Percentiles rank a stretch among this genome's conserved stretches.
These are phyloP conservation scores for Lasiodiplodia gonubiensis DNA, from an alignment of 2,329 filamentous ascomycete genomes.

Conservation along the genomic window DNA sequence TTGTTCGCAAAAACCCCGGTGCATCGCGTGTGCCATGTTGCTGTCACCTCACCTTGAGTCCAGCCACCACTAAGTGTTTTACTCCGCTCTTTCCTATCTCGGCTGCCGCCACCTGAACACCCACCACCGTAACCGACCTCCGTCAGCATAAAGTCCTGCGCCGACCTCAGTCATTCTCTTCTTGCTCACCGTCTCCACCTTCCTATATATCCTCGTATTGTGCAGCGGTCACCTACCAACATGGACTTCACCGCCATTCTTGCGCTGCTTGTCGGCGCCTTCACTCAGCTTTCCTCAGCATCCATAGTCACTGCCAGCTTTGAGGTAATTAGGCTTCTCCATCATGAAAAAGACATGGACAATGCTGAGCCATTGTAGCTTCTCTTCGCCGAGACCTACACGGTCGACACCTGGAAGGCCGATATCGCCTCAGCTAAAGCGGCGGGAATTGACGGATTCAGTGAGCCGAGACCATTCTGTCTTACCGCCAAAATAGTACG, in stretches of 20 bases:
- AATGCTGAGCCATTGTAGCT: conserved; percentile 15
- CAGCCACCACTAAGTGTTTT: conserved; percentile 19
- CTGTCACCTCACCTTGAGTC: conserved; percentile 14
- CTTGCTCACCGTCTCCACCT: not conserved
- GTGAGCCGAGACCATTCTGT: conserved; percentile 8
- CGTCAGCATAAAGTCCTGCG: not conserved
- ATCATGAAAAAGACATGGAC: not conserved
- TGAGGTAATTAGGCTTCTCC: not conserved
- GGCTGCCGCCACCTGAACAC: not conserved
- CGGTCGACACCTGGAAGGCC: conserved; percentile 25
- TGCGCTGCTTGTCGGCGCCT: conserved; percentile 4
- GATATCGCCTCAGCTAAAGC: conserved; percentile 28
- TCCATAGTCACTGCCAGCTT: conserved; percentile 21
- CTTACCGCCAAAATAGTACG: not conserved
- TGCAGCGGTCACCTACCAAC: not conserved
- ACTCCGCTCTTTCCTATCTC: conserved; percentile 14
- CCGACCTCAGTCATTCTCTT: not conserved
- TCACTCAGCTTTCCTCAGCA: conserved; percentile 2
- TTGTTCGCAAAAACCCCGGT: conserved; percentile 2
- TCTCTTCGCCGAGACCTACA: conserved; percentile 25
- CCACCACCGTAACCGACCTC: not conserved
- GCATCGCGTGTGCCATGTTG: conserved; percentile 11
- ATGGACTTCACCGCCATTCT: conserved; percentile 5
- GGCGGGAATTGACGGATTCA: conserved; percentile 29
- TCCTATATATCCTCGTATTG: not conserved